Evolutionary conservation across 2,329 filamentous ascomycete genomes (phyloP), one percentile per base, ranked within the genome.

Genomic region (Penicillium digitatum): DNA sequence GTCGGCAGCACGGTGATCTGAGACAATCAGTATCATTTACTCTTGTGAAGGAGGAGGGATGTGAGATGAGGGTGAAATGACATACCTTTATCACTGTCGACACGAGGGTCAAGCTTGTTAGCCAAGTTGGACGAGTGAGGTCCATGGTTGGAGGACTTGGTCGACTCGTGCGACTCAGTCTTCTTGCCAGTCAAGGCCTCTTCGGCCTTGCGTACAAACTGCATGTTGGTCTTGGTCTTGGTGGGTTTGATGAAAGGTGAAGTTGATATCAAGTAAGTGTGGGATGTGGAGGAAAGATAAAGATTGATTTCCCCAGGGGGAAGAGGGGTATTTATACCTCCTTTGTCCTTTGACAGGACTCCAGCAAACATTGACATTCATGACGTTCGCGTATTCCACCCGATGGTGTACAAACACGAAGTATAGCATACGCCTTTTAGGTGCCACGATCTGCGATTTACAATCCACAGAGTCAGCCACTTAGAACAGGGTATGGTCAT

Each of bases 201-300:
- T 67, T 78, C 78, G 35, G 76, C 72, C 59, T 78, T 79, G 64
- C 78, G 70, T 53, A 77, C 64, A 51, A 76, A 51, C 11, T 55
- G 32, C 52, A 55, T 55, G 10, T 34, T 51, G 32, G 20, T 38
- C 26, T 27, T 51, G 32, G 20, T 38, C 26, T n/a, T 26, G 31
- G 16, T 26, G 12, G 5, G 29, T 9, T 49, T 48, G 22, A 14
- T 39, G 8, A 12, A 48, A 53, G 44, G 22, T 34, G 24, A 18
- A 45, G 18, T 32, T 31, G 42, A 16, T 31, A 8, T 31, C 8
- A 32, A 32, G 9, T 32, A 31, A 5, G 12, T 31, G 24, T 40
- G 18, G 14, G 14, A 31, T 29, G n/a, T 40, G 12, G 20, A 31
- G n/a, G 46, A n/a, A 26, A n/a, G 11, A 51, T 39, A 49, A 49